These are phyloP conservation scores for Lasiodiplodia gonubiensis DNA, from an alignment of 2,329 filamentous ascomycete genomes.

Conservation along the genomic window DNA sequence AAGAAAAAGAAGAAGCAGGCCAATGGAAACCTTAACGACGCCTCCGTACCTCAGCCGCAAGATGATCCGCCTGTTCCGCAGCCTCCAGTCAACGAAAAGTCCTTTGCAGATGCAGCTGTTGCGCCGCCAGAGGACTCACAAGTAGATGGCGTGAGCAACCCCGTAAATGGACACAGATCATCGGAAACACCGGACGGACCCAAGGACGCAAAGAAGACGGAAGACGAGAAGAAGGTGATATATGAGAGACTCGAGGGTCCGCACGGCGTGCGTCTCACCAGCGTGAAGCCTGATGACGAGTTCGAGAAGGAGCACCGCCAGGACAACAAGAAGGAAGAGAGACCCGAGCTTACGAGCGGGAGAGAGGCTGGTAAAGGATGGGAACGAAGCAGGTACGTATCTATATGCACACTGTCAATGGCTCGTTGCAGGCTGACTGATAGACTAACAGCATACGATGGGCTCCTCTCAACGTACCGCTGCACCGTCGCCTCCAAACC, in stretches of 20 bases:
- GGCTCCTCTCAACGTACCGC: slow-evolving; percentile 77
- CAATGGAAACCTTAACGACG: slow-evolving; percentile 1
- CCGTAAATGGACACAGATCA: neutral
- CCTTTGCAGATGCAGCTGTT: slow-evolving; percentile 45
- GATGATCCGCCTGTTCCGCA: slow-evolving; percentile 15
- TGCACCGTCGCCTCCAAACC: slow-evolving; percentile 58
- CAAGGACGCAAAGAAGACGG: slow-evolving; percentile 16
- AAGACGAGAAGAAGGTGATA: slow-evolving; percentile 40
- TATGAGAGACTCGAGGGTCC: slow-evolving; percentile 53
- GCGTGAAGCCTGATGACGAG: slow-evolving; percentile 48
- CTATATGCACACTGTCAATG: neutral
- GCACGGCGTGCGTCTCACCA: slow-evolving; percentile 54
- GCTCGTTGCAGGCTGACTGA: neutral
- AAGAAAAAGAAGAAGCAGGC: slow-evolving; percentile 11
- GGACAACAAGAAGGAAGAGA: slow-evolving; percentile 38
- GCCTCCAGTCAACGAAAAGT: slow-evolving; percentile 38
- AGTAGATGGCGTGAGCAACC: slow-evolving; percentile 17
- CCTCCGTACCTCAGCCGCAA: neutral
- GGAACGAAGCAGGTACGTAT: slow-evolving; percentile 53
- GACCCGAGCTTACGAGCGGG: slow-evolving; percentile 57
- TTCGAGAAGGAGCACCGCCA: slow-evolving; percentile 44
- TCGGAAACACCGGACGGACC: slow-evolving; percentile 29
- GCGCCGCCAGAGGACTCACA: slow-evolving; percentile 22
- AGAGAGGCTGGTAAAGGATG: slow-evolving; percentile 60
- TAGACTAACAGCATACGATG: slow-evolving; percentile 69